phyloP scores from a whole-genome alignment of 2,329 filamentous ascomycete genomes.

The Cyphellophora attinorum region DNA sequence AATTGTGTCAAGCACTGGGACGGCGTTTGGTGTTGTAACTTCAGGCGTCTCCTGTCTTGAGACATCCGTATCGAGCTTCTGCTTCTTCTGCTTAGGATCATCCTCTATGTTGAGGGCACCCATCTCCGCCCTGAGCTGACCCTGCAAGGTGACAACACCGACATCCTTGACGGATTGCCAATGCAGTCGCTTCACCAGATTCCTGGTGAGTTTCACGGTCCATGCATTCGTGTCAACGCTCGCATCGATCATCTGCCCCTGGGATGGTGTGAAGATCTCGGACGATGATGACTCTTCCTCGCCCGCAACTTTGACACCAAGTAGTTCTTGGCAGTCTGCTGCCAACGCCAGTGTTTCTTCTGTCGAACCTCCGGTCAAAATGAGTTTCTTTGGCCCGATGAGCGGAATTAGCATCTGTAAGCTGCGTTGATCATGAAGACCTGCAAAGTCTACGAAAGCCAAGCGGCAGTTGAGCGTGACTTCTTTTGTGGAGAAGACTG shows the following conservation, averaged over 20 bases:
- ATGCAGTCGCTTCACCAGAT: conserved; percentile 73
- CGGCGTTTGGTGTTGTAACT: conserved; percentile 14
- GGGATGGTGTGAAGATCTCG: conserved; percentile 71
- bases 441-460: conserved; percentile 83
- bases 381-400: conserved; percentile 87
- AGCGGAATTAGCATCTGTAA: conserved; percentile 90
- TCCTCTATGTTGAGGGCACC: conserved; percentile 36
- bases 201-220: conserved; percentile 81
- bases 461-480: conserved; percentile 65
- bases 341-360: conserved; percentile 73
- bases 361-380: conserved; percentile 72
- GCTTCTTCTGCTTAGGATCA: conserved; percentile 36
- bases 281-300: conserved; percentile 37
- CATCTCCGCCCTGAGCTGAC: conserved; percentile 47
- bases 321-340: conserved; percentile 64
- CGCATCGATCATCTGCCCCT: conserved; percentile 70
- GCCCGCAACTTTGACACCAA: conserved; percentile 33
- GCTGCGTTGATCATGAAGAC: conserved; percentile 85
- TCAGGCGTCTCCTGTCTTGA: conserved; percentile 11
- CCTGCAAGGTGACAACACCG: conserved; percentile 87
- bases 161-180: conserved; percentile 92
- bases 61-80: conserved; percentile 40
- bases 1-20: conserved; percentile 50
- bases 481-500: conserved; percentile 54
- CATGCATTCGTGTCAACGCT: conserved; percentile 97